Evolutionary conservation across 2,329 filamentous ascomycete genomes (phyloP), one percentile per base, ranked within the genome.

Genomic region (Aspergillus pseudonomiae): DNA sequence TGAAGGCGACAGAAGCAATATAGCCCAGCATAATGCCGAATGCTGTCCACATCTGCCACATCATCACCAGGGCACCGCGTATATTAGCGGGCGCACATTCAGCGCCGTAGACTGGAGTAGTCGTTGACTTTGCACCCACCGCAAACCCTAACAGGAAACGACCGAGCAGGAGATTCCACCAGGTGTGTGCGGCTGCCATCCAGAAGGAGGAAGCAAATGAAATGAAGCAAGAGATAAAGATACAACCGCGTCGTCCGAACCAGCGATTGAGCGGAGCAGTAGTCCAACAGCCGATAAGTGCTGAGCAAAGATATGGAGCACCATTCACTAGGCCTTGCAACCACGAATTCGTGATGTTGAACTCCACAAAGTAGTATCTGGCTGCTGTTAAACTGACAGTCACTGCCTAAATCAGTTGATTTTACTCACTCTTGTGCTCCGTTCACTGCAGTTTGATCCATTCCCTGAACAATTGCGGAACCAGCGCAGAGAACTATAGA

Each of bases 41-140:
- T 0, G 80, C 82, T 5, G 79, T 81, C 78, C 79, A 84, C 78
- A 83, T 82, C 78, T 94, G 89, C 91, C 91, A 94, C 66, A 88
- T 89, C 91, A 94, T 94, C 66, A 94, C 91, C 21, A 95, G 82
- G 9, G 89, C 91, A 67, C 91, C 90, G 73, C 91, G 86, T 60
- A 93, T 89, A 6, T 79, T 76, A 1, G 90, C 88, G 0, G 91
- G 91, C 0, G 88, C 86, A 62, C 87, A 91, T 75, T 94, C 91
- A 2, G 91, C 91, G 0, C 90, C 88, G 70, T 91, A 94, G 32
- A 94, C 88, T 0, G 91, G 91, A 1, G 92, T 89, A 0, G 90
- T 92, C 0, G 89, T 88, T 24, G 88, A 88, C 73, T 93, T 93
- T 19, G 89, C 84, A 32, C 91, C 91, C 80, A 94, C 92, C 1